phyloP scores from a whole-genome alignment of 208 protist genomes.

The Histomonas meleagridis region DNA sequence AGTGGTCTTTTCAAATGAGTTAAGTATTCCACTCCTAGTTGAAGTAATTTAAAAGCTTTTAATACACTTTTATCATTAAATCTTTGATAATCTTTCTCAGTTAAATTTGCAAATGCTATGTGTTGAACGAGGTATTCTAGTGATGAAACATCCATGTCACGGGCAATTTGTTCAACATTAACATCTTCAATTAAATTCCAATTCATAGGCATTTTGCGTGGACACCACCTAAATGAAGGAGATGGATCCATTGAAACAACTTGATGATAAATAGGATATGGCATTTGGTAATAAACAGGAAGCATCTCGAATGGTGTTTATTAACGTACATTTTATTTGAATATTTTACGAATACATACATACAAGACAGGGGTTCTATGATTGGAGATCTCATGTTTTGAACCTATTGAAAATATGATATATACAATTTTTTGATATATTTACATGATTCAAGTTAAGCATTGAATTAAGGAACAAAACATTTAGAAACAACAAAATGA shows the following conservation, averaged over 20 bases:
- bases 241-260: not conserved
- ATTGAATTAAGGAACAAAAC: no score
- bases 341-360: no score
- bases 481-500: no score
- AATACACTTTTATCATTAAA: not conserved
- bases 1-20: constrained; percentile 30
- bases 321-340: no score
- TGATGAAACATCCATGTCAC: not conserved
- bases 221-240: constrained; percentile 18
- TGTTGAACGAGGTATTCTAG: constrained; percentile 22
- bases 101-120: constrained; percentile 3
- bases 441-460: no score
- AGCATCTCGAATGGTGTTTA: no score
- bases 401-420: no score
- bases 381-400: no score
- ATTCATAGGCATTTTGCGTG: constrained; percentile 21
- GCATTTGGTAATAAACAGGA: constrained; percentile 32
- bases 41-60: constrained; percentile 25
- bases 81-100: not conserved
- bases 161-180: not conserved
- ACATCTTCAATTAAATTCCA: constrained; percentile 33
- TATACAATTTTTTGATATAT: no score
- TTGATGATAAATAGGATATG: constrained; percentile 35
- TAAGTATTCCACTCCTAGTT: constrained; percentile 30
- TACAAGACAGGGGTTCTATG: no score